Percentiles rank a stretch among this genome's conserved stretches.
phyloP scores from a whole-genome alignment of 2,329 filamentous ascomycete genomes.

The Fusarium domesticum region DNA sequence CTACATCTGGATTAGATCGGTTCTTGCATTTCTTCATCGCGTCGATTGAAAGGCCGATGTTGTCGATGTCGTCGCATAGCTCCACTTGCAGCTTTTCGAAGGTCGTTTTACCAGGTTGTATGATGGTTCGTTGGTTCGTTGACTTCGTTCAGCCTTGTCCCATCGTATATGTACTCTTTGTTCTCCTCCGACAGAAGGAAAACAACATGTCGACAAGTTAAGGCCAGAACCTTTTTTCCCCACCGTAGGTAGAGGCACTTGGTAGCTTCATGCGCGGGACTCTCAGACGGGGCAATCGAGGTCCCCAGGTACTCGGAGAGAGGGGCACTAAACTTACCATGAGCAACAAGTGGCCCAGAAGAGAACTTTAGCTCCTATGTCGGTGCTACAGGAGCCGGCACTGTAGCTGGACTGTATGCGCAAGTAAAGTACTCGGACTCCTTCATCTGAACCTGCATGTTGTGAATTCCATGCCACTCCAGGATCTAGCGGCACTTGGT shows the following conservation, averaged over 20 bases:
- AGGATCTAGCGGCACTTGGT: constrained; percentile 2
- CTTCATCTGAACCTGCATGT: constrained; percentile 7
- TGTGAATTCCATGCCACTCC: background rate
- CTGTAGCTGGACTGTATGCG: background rate
- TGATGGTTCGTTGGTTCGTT: background rate
- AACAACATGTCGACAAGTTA: constrained; percentile 10
- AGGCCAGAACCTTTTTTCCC: background rate
- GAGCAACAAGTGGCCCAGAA: no score
- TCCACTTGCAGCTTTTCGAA: background rate
- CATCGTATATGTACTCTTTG: background rate
- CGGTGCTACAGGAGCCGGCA: background rate
- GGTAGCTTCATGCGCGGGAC: background rate
- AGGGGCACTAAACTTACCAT: no score
- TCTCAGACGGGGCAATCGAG: background rate
- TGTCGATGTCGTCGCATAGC: no score
- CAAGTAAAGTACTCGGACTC: background rate
- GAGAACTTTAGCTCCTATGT: background rate
- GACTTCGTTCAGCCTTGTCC: no score
- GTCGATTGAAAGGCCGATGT: no score
- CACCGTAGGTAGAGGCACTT: constrained; percentile 8
- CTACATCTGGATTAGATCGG: no score
- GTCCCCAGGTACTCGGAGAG: constrained; percentile 1
- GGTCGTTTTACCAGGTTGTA: constrained; percentile 5
- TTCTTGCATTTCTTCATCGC: no score
- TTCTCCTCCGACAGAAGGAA: background rate